Base-by-base conservation (phyloP, 169 alveolate species). In the Blepharisma undulans region DNA sequence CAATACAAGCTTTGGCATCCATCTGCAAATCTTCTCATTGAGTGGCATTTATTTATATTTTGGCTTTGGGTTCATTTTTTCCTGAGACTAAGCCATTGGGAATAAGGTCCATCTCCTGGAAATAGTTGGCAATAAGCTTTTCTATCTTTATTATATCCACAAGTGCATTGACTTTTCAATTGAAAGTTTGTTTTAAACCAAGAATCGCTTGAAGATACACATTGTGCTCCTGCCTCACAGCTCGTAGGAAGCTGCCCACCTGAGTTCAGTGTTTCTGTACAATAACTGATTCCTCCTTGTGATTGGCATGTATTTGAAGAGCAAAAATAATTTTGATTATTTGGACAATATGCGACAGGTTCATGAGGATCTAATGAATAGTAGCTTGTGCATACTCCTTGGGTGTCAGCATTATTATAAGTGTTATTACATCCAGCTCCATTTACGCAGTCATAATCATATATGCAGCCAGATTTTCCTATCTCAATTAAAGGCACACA, bases 401-500 rank as follows among this genome's bases (percentile, higher is more conserved):
- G n/a, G 10, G 8, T 29, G 12, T 25, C 16, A 14, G 8, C 33
- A 2, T 8, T 18, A 29, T 74, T 5, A 8, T 14, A 25, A 29
- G 80, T 74, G 29, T 8, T 1, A 74, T 25, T 8, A 18, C 87
- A 79, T 8, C 87, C 87, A 79, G 87, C 36, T 25, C 34, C 34
- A 79, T 79, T 79, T 30, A 79, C 87, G 16, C 87, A 79, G 87
- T 79, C 61, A 79, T 79, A 32, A 32, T 79, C 87, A 33, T 29
- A 12, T 8, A 0, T 22, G 61, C 87, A 79, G 10, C 87, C 48
- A 1, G 10, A 0, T 33, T 79, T n/a, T 0, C 87, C 87, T 10
- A 33, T 6, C 0, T 27, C 71, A 30, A 79, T 79, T 33, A n/a
- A 76, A 1, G 16, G 16, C 25, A 8, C 16, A 18, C 80, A 74